Conservation (phyloP, 176 grass and related monocot genomes). For the Poa annua region DNA sequence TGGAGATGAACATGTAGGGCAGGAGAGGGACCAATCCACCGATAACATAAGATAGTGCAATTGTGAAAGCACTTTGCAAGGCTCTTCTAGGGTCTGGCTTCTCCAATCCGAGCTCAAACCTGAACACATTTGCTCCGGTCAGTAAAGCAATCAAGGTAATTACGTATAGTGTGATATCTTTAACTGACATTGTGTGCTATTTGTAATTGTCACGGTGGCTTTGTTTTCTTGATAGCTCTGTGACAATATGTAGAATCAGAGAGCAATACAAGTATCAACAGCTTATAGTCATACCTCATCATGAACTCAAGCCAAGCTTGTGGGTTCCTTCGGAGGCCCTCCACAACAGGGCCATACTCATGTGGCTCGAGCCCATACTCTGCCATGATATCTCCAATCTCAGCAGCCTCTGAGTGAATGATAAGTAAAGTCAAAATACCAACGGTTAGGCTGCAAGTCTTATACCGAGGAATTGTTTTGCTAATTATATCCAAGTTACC, state of each 20-base stretch:
- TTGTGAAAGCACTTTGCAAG: slow-evolving; percentile 76
- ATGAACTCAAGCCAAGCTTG: slow-evolving; percentile 94
- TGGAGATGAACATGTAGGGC: slow-evolving; percentile 77
- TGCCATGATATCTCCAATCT: slow-evolving; percentile 81
- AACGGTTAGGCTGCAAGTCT: slow-evolving; percentile 28
- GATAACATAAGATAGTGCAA: slow-evolving; percentile 66
- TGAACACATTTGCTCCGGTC: slow-evolving; percentile 40
- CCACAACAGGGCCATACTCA: slow-evolving; percentile 70
- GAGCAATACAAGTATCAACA: neutral
- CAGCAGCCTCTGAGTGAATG: slow-evolving; percentile 68
- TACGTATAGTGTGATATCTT: neutral
- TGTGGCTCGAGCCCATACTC: slow-evolving; percentile 73
- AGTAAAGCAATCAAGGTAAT: neutral
- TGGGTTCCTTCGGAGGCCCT: slow-evolving; percentile 71
- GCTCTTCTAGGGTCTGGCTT: slow-evolving; percentile 86
- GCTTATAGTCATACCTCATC: slow-evolving; percentile 72
- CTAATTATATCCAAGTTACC: slow-evolving; percentile 48
- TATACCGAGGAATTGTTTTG: neutral
- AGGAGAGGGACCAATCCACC: slow-evolving; percentile 83
- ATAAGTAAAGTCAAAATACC: neutral
- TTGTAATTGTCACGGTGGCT: neutral
- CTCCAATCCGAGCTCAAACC: slow-evolving; percentile 90
- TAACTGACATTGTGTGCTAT: neutral
- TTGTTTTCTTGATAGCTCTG: neutral
- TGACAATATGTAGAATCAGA: neutral